These are phyloP conservation scores for Dipteronia sinensis DNA, from an alignment of 345 rosid genomes.

Conservation along the genomic window DNA sequence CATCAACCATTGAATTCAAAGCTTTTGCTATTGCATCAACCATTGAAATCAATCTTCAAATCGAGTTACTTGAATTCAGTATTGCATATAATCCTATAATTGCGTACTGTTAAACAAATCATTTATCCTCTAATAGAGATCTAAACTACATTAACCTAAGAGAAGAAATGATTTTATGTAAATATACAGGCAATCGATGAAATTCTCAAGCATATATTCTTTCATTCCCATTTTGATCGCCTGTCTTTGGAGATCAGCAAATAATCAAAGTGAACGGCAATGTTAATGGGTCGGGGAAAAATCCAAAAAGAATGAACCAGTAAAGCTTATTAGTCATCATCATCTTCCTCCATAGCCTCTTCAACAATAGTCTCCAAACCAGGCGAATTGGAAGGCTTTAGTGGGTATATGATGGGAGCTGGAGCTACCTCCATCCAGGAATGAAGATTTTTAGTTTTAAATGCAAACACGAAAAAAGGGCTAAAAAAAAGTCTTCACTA, in stretches of 20 bases:
- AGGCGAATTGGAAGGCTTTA: slow-evolving; percentile 47
- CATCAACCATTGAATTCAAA: too few species aligned
- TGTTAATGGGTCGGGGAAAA: background rate
- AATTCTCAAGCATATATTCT: background rate
- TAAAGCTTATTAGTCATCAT: slow-evolving; percentile 5
- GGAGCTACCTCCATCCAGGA: slow-evolving; percentile 54
- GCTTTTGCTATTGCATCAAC: too few species aligned
- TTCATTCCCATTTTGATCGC: background rate
- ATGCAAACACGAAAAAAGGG: background rate
- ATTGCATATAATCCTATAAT: too few species aligned
- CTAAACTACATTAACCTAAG: background rate
- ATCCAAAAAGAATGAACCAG: background rate
- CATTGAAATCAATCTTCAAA: too few species aligned
- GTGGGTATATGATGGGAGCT: slow-evolving; percentile 38
- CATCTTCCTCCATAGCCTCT: slow-evolving; percentile 29
- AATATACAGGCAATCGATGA: background rate
- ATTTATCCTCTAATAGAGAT: background rate
- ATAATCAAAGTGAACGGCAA: background rate
- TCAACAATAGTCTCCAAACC: slow-evolving; percentile 41
- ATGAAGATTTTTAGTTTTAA: slow-evolving; percentile 9
- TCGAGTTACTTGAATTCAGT: too few species aligned
- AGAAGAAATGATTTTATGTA: background rate
- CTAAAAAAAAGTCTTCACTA: too few species aligned
- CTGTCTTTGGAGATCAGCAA: background rate
- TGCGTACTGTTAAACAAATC: background rate